A percentile compares a stretch with the other conserved stretches of the same genome.
Evolutionary conservation across 2,329 filamentous ascomycete species (phyloP).

Genomic region (Teratosphaeria zuluensis): DNA sequence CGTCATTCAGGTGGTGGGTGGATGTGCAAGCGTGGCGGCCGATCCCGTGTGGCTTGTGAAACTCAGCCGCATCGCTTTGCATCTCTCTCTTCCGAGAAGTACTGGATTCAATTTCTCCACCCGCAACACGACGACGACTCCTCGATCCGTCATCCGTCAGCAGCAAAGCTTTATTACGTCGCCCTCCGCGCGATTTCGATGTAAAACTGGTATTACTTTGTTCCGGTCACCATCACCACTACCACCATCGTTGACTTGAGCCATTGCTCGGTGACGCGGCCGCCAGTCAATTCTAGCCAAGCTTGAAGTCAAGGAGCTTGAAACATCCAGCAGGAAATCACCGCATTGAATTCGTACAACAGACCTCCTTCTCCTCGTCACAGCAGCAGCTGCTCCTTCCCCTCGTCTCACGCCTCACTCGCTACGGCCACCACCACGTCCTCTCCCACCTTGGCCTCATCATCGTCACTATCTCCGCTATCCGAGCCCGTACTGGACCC

Average conservation of each 20-base stretch:
- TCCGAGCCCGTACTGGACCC: background rate
- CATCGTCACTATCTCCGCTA: background rate
- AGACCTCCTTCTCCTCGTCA: background rate
- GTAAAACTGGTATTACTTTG: background rate
- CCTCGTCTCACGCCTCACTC: background rate
- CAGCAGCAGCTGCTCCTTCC: background rate
- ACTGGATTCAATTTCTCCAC: background rate
- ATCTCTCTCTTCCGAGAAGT: background rate
- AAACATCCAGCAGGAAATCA: background rate
- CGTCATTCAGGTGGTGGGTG: background rate
- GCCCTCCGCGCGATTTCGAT: background rate
- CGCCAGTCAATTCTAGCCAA: background rate
- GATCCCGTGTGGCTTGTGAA: background rate
- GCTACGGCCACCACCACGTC: background rate
- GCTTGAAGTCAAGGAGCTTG: background rate
- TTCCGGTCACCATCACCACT: background rate
- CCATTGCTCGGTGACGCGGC: background rate
- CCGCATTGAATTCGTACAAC: background rate
- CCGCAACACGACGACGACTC: background rate
- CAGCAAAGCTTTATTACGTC: background rate
- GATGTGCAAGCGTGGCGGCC: background rate
- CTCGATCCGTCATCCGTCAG: background rate
- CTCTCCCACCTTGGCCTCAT: background rate
- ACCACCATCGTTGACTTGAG: background rate
- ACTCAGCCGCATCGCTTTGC: background rate